Evolutionary conservation across 306 rosid genomes (phyloP).

Genomic region (Vachellia pachyceras): DNA sequence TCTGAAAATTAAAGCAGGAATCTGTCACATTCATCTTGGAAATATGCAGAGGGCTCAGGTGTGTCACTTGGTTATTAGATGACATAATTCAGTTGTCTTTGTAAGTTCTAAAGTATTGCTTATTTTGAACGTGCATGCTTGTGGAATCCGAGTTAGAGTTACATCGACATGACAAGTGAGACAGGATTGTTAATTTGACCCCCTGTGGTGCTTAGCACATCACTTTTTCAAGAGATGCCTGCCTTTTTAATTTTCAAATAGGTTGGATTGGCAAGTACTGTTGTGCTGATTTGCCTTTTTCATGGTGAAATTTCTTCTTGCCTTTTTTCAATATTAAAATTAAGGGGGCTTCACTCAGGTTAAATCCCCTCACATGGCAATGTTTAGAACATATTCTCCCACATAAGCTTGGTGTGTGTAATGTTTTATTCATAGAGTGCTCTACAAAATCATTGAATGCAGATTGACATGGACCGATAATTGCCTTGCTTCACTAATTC

Average conservation of each 20-base stretch:
- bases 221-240: not conserved
- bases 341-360: not conserved
- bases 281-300: not conserved
- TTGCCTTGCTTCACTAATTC: not conserved
- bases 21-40: conserved; percentile 75
- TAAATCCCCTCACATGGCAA: not conserved
- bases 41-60: conserved; percentile 80
- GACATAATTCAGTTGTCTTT: conserved; percentile 28
- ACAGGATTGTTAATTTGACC: not conserved
- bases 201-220: not conserved
- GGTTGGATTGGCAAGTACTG: not conserved
- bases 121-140: not conserved
- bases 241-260: not conserved
- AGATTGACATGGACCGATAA: not conserved
- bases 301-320: not conserved
- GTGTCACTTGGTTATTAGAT: conserved; percentile 36
- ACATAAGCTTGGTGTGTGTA: not conserved
- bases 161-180: not conserved
- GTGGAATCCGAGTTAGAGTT: conserved; percentile 27
- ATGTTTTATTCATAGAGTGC: not conserved
- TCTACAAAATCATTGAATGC: not conserved
- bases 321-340: not conserved
- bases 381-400: not conserved
- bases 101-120: conserved; percentile 2
- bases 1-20: conserved; percentile 74